Evolutionary conservation across 768 basidiomycete species (phyloP).

Genomic region (Panellus pusillus): DNA sequence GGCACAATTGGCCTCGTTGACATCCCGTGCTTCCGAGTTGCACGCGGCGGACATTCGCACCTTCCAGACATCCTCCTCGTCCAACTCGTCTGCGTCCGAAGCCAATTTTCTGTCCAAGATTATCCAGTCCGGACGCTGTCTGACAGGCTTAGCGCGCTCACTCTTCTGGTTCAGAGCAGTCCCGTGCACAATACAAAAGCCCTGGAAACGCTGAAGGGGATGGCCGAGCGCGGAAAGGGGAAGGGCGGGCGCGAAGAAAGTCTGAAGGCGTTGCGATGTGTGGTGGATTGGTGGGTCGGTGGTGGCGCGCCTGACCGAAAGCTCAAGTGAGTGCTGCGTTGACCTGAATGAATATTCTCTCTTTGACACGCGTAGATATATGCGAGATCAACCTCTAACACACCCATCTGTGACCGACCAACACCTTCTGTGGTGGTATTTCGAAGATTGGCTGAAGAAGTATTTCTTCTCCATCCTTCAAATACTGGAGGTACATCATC

Average conservation of each 20-base stretch:
- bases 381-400: constrained; percentile 80
- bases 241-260: constrained; percentile 94
- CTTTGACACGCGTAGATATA: constrained; percentile 58
- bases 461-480: constrained; percentile 93
- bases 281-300: constrained; percentile 97
- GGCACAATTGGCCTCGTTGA: constrained; percentile 44
- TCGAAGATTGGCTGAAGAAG: constrained; percentile 98
- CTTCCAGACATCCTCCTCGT: constrained; percentile 52
- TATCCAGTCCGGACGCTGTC: constrained; percentile 83
- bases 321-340: constrained; percentile 59
- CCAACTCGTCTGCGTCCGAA: constrained; percentile 71
- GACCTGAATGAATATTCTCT: background rate
- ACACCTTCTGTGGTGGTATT: constrained; percentile 80
- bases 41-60: constrained; percentile 40
- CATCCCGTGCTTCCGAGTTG: constrained; percentile 42
- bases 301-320: constrained; percentile 89
- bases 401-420: constrained; percentile 67
- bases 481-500: constrained; percentile 71
- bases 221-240: constrained; percentile 77
- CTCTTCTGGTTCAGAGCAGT: constrained; percentile 83
- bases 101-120: constrained; percentile 81
- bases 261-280: constrained; percentile 83
- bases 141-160: constrained; percentile 88
- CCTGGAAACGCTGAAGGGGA: constrained; percentile 67
- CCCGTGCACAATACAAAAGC: constrained; percentile 86